Base-by-base conservation (phyloP, 768 basidiomycete species). In the Psilocybe cyanescens region DNA sequence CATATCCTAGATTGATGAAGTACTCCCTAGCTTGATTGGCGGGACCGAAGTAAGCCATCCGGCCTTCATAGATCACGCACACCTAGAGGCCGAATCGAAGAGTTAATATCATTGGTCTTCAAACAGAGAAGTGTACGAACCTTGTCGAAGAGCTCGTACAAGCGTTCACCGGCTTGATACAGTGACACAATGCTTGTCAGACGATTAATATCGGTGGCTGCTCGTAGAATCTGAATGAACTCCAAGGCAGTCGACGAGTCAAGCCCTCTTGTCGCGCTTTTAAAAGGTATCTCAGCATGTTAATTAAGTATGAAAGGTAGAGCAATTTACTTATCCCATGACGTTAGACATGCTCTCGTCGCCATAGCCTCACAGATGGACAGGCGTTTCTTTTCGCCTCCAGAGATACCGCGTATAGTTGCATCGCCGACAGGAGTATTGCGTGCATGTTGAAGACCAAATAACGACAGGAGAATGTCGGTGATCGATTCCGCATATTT, bases 381-480 rank as follows among this genome's bases (percentile, higher is more conserved):
- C 0, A 94, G 92, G 5, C 93, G 85, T 75, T 94, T 94, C 76
- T 84, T 86, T 79, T 92, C 86, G 1, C 91, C 91, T 19, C 91
- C 91, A 45, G 82, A 85, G 19, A 92, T 83, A n/a, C 91, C 90
- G 3, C 87, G 80, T 16, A 95, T 82, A 49, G 83, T 82, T 19
- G 87, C 89, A 74, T 95, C 84, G 8, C 95, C 95, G 54, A 96
- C 83, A 3, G 83, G 83, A 0, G 92, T 95, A 53, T 88, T 83
- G 70, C 82, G 80, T 0, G 84, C 87, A 70, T 93, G 92, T 4
- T 79, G 74, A 63, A 97, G 80, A 33, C 94, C 94, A 65, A 95
- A 93, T 41, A 93, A 80, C 0, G 86, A 86, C 62, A 82, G 78
- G 11, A 90, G 70, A 1, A 88, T 76, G 37, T 87, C 82, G 0